phyloP scores from a whole-genome alignment of 768 basidiomycete genomes.

The Mycena amicta region DNA sequence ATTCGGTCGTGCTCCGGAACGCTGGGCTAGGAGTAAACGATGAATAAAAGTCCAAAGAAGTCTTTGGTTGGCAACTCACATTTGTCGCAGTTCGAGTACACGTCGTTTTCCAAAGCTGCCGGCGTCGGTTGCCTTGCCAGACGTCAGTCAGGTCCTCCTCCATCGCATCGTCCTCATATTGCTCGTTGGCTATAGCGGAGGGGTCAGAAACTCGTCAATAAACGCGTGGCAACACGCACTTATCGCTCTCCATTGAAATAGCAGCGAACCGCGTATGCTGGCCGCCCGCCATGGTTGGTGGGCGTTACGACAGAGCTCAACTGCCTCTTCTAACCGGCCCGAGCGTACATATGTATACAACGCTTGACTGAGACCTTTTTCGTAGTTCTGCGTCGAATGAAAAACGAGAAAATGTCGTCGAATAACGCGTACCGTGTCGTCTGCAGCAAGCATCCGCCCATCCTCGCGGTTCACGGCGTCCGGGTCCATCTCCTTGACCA shows the following conservation, averaged over 20 bases:
- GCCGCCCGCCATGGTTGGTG: slow-evolving; percentile 94
- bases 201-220: background rate
- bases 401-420: background rate
- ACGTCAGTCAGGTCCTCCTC: slow-evolving; percentile 51
- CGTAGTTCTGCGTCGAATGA: slow-evolving; percentile 60
- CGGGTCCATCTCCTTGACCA: slow-evolving; percentile 77
- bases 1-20: slow-evolving; percentile 78
- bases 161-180: slow-evolving; percentile 49
- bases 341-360: slow-evolving; percentile 83
- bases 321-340: slow-evolving; percentile 82
- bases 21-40: slow-evolving; percentile 42
- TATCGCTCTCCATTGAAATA: slow-evolving; percentile 77
- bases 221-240: slow-evolving; percentile 43
- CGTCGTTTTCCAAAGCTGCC: slow-evolving; percentile 85
- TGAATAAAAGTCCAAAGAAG: background rate
- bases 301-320: slow-evolving; percentile 77
- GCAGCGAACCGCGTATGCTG: slow-evolving; percentile 77
- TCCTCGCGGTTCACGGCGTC: slow-evolving; percentile 71
- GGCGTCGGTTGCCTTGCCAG: slow-evolving; percentile 75
- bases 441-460: slow-evolving; percentile 62
- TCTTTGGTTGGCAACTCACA: slow-evolving; percentile 50
- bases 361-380: slow-evolving; percentile 74
- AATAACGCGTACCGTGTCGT: slow-evolving; percentile 67
- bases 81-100: slow-evolving; percentile 81
- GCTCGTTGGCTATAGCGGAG: slow-evolving; percentile 35